Percentiles rank a stretch among this genome's conserved stretches.
phyloP scores from a whole-genome alignment of 768 basidiomycete species.

The Pisolithus sp. region DNA sequence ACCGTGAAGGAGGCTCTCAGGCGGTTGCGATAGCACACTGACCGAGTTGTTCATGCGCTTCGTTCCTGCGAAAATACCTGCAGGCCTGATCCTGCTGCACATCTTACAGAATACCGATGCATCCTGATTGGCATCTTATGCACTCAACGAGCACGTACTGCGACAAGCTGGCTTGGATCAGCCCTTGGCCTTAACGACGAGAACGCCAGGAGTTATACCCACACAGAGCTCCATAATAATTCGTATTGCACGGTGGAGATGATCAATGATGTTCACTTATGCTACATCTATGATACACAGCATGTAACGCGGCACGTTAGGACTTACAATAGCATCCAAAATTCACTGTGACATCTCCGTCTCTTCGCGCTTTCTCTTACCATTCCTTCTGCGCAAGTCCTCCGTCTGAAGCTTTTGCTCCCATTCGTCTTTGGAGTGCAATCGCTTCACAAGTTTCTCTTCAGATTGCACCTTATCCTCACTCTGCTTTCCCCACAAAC shows the following conservation, averaged over 20 bases:
- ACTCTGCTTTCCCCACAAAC: slow-evolving; percentile 34
- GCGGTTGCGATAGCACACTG: slow-evolving; percentile 24
- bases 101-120: no score
- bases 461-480: slow-evolving; percentile 16
- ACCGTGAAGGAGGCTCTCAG: slow-evolving; percentile 56
- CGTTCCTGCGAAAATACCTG: no score
- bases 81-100: no score
- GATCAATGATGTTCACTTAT: neutral
- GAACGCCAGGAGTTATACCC: no score
- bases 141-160: no score
- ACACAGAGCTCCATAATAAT: no score
- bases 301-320: neutral
- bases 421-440: slow-evolving; percentile 36
- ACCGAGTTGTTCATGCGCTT: no score
- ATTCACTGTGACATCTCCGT: slow-evolving; percentile 20
- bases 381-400: slow-evolving; percentile 19
- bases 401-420: slow-evolving; percentile 32
- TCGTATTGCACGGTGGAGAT: no score
- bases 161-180: no score
- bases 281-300: neutral
- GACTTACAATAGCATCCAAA: no score
- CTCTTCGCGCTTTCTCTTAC: slow-evolving; percentile 13
- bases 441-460: slow-evolving; percentile 33
- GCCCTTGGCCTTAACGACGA: no score
- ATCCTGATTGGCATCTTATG: no score